Base-by-base conservation (phyloP, 2,329 filamentous ascomycete genomes). In the Grosmannia huntii region DNA sequence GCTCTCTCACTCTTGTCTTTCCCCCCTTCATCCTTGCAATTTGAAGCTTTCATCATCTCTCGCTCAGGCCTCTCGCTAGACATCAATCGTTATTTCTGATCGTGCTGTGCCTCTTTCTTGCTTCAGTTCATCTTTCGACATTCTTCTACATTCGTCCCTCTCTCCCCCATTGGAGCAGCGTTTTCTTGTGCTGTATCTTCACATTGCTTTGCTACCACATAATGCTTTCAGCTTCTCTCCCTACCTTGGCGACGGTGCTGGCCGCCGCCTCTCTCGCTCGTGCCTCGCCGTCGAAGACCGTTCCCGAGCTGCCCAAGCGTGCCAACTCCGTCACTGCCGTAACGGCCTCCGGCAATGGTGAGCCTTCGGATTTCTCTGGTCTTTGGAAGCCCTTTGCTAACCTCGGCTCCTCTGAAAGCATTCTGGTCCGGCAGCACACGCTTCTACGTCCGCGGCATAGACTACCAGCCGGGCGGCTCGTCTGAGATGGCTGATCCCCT, bases 401-500 rank as follows among this genome's bases (percentile, higher is more conserved):
- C 44, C 21, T 11, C 14, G 7, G 4, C 50, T 28, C 4, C 1
- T 25, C 14, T 21, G 28, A 16, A 58, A 82, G 80, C 81, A 56
- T 83, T 83, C 74, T 83, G 74, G 72, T 64, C 74, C 49, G 77
- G 73, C 62, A 71, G 72, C 58, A 68, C 73, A 9, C 78, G 81
- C 60, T 84, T 83, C 73, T 83, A 81, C 64, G 66, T 84, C 60
- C 79, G 80, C 31, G 81, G 81, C 62, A 76, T 83, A 53, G 81
- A 82, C 71, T 84, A 83, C 70, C 80, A 83, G 68, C 81, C 81
- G n/a, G 81, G 80, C 61, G 81, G 80, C 62, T 78, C 79, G 31
- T 76, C 79, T 3, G 71, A 70, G 61, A 75, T 76, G 64, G 56
- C 65, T n/a, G 90, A 96, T 68, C 90, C 90, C 61, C 85, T 96